Base-by-base conservation (phyloP, 768 basidiomycete species). In the Grammothele lineata region DNA sequence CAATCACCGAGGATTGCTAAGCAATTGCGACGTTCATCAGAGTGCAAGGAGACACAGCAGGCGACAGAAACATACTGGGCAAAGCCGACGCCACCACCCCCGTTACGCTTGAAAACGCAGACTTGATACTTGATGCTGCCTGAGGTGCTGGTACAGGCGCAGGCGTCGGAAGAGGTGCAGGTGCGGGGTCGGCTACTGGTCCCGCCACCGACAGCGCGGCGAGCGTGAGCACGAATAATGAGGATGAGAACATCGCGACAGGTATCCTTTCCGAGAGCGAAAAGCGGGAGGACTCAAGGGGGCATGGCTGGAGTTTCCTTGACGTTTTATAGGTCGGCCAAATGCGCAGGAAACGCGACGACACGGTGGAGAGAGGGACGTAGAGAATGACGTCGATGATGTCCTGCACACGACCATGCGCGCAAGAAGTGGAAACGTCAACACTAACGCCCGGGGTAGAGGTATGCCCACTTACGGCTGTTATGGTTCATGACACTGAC, bases 1-100 rank as follows among this genome's bases (percentile, higher is more conserved):
- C 55, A 59, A 27, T 19, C 37, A 2, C 55, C 55, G 19, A 59
- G 53, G 3, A 59, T 42, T 10, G 53, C 58, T 54, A 33, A 15
- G 17, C 6, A 26, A 22, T 1, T 4, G 24, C 7, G 14, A 8
- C 5, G 5, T 12, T 18, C 38, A 25, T 5, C 8, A 14, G n/a
- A 18, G 17, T 14, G 19, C 2, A 21, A 3, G 22, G 7, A 4
- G 26, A 3, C 7, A 18, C 11, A 8, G 26, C 17, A 5, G 8
- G 27, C 4, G 4, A 17, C 19, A 18, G 14, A 2, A 1, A 45
- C 49, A 7, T 19, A 51, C 49, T 45, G 11, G 49, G 49, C n/a
- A 51, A 36, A 15, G 49, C 49, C 10, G 50, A 51, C 18, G 50
- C 50, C 5, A 43, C 50, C 5, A 43, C 50, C 26, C 50, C 50